Evolutionary conservation across 345 rosid species (phyloP), one percentile per base, ranked within the genome.

Genomic region (Lumnitzera racemosa): DNA sequence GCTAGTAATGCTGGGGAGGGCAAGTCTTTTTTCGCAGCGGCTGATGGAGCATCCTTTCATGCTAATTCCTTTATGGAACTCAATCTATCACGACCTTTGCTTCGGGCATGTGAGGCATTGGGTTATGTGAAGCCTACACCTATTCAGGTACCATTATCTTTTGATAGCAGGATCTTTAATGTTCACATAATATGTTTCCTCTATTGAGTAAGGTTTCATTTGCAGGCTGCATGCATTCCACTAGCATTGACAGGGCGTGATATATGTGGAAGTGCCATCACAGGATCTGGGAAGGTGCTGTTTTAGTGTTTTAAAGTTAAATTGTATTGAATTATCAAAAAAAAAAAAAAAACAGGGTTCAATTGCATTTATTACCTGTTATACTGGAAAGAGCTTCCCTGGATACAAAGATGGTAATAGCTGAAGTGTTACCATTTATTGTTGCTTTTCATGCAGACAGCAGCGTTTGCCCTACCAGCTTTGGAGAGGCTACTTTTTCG

Each of bases 251-350:
- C 81, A 1, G 99, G 99, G 43, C 96, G 99, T 17, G 97, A 94
- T 76, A 91, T 94, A 58, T 94, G 97, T 67, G 99, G 95, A 13
- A 94, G 97, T 64, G 99, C 99, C 47, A 77, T 94, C 58, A 94
- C 99, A 68, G 99, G 99, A 63, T 94, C 99, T 6, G 99, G 99
- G 17, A 90, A 94, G 97, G 99, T 94, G 66, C 13, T 27, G 13
- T 53, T 13, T 17, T 36, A 36, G 12, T 23, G 15, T 31, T n/a
- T 51, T 20, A 14, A 64, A 7, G 43, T 11, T 27, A 1, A 12
- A 20, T 24, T 47, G 14, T 25, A 29, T 46, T n/a, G 11, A 27
- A 13, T 66, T 3, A 24, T 54, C 0, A 29, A 3, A 29, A 3
- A 3, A 3, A 29, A 29, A 29, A 29, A 29, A 29, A 6, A 29